Evolutionary conservation across 2,329 filamentous ascomycete species (phyloP), one percentile per base, ranked within the genome.

Genomic region (Fusarium sarcochroum): DNA sequence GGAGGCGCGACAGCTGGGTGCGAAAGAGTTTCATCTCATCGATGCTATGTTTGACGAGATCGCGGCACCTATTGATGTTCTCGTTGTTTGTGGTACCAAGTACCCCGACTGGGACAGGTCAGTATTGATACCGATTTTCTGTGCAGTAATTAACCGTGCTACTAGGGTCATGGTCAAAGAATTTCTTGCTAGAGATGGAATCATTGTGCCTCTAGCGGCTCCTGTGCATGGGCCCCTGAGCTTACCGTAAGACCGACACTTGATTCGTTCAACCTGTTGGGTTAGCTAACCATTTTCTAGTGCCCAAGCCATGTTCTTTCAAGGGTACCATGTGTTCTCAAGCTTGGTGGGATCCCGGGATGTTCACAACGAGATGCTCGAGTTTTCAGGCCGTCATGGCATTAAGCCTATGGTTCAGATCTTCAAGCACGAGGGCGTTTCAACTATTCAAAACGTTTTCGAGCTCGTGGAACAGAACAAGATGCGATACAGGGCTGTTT

Each of bases 51-150:
- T 53, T 3, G 45, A 60, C 1, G 35, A 58, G 15, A 27, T 23
- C 17, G 61, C 41, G 9, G 55, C 45, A 6, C 58, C 58, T 1
- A 41, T 61, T 13, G 56, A 61, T 9, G 34, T 61, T 35, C 56
- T 61, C n/a, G 56, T 61, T 0, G 18, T 61, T 6, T 61, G 55
- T 14, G 58, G 58, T 3, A 62, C 58, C 3, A 62, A 35, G 3
- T 62, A 62, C 7, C 58, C 58, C 0, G 56, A 62, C 9, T 62
- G 58, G 58, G 58, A 53, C 0, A 80, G 66, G 83, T 21, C 10
- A 21, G 55, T 25, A 0, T 0, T 14, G 8, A 27, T 27, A n/a
- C n/a, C n/a, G n/a, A n/a, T n/a, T n/a, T n/a, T n/a, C n/a, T n/a
- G n/a, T n/a, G n/a, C n/a, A n/a, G n/a, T 21, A 7, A 42, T 14